A percentile compares a stretch with the other conserved stretches of the same genome.
These are phyloP conservation scores for Starmerella geochares DNA, from an alignment of 805 yeast genomes.

Conservation along the genomic window DNA sequence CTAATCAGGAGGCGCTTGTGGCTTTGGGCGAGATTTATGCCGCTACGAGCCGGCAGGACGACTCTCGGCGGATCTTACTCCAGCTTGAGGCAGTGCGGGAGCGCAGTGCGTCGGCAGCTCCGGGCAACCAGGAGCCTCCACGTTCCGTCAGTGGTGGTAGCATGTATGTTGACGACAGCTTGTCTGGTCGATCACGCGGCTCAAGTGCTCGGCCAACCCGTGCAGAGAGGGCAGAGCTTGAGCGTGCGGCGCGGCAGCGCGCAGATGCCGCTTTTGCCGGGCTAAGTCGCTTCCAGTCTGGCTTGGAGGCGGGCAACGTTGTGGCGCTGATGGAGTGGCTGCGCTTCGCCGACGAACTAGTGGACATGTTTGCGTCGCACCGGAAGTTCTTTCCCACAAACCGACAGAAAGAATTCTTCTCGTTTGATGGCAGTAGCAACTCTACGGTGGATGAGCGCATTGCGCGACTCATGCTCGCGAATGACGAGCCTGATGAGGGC, in stretches of 20 bases:
- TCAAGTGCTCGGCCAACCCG: slow-evolving; percentile 18
- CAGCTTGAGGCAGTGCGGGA: slow-evolving; percentile 14
- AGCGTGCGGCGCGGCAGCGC: slow-evolving; percentile 46
- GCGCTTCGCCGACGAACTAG: slow-evolving; percentile 67
- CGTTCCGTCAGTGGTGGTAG: slow-evolving; percentile 3
- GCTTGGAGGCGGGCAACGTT: slow-evolving; percentile 41
- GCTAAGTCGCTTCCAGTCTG: slow-evolving; percentile 43
- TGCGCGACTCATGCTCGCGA: slow-evolving; percentile 26
- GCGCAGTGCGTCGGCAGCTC: not conserved
- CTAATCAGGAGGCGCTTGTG: slow-evolving; percentile 60
- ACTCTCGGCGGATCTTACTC: slow-evolving; percentile 25
- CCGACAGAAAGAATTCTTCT: slow-evolving; percentile 39
- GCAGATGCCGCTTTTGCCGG: slow-evolving; percentile 31
- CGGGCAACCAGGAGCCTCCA: not conserved
- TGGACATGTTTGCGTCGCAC: slow-evolving; percentile 71
- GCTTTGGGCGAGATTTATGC: slow-evolving; percentile 75
- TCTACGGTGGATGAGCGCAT: slow-evolving; percentile 56
- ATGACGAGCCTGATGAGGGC: slow-evolving; percentile 33
- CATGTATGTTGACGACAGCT: not conserved
- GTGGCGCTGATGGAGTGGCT: slow-evolving; percentile 74
- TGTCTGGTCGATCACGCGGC: not conserved
- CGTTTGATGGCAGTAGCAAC: slow-evolving; percentile 18
- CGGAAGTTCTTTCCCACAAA: slow-evolving; percentile 71
- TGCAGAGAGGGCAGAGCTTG: slow-evolving; percentile 34
- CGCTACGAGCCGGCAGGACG: slow-evolving; percentile 28